Conservation (phyloP, 2,329 filamentous ascomycete genomes). For the Fusarium domesticum region DNA sequence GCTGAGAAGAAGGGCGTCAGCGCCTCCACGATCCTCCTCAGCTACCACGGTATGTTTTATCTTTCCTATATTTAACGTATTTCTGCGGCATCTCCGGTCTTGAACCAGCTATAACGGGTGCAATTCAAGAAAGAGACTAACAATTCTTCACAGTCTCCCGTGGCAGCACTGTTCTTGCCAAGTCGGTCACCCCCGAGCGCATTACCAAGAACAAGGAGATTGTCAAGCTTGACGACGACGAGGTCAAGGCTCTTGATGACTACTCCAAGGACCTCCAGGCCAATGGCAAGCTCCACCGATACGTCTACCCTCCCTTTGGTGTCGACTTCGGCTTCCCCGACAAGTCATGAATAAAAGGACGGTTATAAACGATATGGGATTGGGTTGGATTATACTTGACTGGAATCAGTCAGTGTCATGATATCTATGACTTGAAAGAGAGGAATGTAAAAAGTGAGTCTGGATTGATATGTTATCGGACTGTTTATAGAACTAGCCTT, state of each 20-base stretch:
- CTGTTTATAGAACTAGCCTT: background rate
- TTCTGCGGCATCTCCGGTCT: background rate
- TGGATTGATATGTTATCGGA: background rate
- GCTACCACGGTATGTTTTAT: conserved; percentile 62
- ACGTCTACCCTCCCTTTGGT: conserved; percentile 67
- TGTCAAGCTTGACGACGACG: conserved; percentile 61
- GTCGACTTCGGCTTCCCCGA: conserved; percentile 72
- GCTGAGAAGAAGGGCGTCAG: conserved; percentile 61
- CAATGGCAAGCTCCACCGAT: conserved; percentile 55
- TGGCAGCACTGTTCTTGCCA: conserved; percentile 68
- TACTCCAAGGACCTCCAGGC: conserved; percentile 51
- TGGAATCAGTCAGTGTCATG: background rate
- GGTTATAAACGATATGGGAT: conserved; percentile 5
- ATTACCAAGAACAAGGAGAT: conserved; percentile 70
- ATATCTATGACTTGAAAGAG: background rate
- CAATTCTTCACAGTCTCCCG: conserved; percentile 53
- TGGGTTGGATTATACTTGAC: background rate
- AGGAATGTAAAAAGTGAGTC: background rate
- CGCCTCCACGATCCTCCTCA: conserved; percentile 63
- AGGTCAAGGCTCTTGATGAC: conserved; percentile 56
- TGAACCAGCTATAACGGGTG: no score
- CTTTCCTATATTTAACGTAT: background rate
- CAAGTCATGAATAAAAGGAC: conserved; percentile 42
- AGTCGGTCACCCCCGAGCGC: conserved; percentile 65
- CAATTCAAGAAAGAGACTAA: no score